Evolutionary conservation across 345 rosid species (phyloP).

Genomic region (Linum tenue): DNA sequence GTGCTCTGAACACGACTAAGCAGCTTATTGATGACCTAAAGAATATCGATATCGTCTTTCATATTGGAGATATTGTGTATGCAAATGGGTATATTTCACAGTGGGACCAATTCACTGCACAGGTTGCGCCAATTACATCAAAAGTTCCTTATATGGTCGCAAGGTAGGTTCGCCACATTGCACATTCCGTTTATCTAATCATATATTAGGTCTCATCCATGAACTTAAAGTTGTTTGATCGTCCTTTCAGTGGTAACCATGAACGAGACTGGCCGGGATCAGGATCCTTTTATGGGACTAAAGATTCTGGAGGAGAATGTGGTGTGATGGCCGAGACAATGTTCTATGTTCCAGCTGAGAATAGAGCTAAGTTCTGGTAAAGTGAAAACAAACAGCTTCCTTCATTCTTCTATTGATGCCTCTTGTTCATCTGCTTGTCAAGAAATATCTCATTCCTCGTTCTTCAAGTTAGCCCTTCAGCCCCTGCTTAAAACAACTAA

Average conservation of each 20-base stretch:
- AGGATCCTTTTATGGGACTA: conserved; percentile 6
- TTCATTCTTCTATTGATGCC: neutral
- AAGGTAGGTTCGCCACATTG: neutral
- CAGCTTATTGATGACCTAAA: conserved; percentile 6
- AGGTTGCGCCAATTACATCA: conserved; percentile 6
- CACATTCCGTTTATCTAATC: neutral
- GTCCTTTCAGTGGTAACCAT: conserved; percentile 8
- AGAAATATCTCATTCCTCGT: too few relatives aligned
- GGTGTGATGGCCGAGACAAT: conserved; percentile 9
- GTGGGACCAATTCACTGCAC: conserved; percentile 12
- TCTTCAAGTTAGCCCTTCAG: too few relatives aligned
- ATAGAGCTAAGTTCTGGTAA: conserved; percentile 10
- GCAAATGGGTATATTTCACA: conserved; percentile 11
- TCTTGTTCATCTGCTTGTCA: too few relatives aligned
- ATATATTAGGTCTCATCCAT: neutral
- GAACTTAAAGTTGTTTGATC: neutral
- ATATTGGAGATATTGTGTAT: conserved; percentile 6
- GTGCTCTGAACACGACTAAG: conserved; percentile 6
- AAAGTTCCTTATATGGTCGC: conserved; percentile 8
- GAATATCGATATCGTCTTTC: conserved; percentile 6
- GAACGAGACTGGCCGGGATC: conserved; percentile 10
- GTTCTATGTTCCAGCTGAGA: conserved; percentile 9
- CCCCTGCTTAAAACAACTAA: too few relatives aligned
- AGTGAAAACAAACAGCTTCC: neutral
- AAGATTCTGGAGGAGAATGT: conserved; percentile 10